A percentile compares a stretch with the other conserved stretches of the same genome.
Conservation (phyloP, 345 rosid genomes). For the Pelargonium nanum region DNA sequence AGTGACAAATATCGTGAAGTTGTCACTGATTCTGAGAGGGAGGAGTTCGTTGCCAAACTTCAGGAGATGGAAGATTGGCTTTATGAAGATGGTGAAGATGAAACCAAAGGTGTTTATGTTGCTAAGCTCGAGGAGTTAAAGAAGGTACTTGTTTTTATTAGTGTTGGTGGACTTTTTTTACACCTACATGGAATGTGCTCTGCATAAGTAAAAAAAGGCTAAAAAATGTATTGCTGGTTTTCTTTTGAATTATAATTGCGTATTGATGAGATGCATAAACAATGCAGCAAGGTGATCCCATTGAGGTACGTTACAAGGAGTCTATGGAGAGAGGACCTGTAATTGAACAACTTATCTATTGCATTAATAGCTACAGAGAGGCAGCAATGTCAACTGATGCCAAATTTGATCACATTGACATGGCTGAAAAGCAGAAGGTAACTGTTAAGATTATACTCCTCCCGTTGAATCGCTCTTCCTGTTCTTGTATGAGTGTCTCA, state of each 20-base stretch:
- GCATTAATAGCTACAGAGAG: constrained; percentile 83
- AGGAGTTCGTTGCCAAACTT: constrained; percentile 46
- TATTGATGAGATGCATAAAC: not conserved
- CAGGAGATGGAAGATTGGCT: constrained; percentile 95
- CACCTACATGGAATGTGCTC: not conserved
- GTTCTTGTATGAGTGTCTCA: not conserved
- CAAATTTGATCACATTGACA: constrained; percentile 88
- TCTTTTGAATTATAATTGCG: not conserved
- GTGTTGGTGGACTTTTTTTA: not conserved
- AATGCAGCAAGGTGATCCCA: constrained; percentile 76
- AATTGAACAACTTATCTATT: constrained; percentile 59
- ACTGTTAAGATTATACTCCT: too few relatives aligned
- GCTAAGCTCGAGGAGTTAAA: constrained; percentile 92
- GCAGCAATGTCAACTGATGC: constrained; percentile 73
- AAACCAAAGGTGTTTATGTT: constrained; percentile 88
- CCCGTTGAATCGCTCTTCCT: not conserved
- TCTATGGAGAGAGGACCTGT: constrained; percentile 64
- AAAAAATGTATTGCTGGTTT: too few relatives aligned
- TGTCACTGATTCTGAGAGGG: constrained; percentile 58
- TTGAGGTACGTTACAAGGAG: constrained; percentile 77
- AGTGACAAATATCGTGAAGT: constrained; percentile 70
- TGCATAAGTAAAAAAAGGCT: not conserved
- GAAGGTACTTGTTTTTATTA: constrained; percentile 39
- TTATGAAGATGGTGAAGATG: constrained; percentile 98
- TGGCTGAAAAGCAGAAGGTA: constrained; percentile 85